phyloP scores from a whole-genome alignment of 2,329 filamentous ascomycete genomes.

The Colletotrichum sp. region DNA sequence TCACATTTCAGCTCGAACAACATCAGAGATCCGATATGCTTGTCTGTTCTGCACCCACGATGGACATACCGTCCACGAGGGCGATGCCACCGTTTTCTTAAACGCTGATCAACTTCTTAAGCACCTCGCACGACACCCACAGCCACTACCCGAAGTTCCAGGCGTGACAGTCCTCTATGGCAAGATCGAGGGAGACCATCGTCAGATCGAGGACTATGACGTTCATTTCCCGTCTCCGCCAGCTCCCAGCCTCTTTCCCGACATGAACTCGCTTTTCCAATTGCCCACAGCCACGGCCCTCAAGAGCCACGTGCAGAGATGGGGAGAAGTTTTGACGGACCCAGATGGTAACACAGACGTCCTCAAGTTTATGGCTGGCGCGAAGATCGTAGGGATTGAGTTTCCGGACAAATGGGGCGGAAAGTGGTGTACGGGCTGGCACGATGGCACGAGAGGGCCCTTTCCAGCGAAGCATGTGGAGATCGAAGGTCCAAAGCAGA shows the following conservation, averaged over 20 bases:
- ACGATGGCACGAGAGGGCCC: constrained; percentile 31
- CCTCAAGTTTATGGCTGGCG: constrained; percentile 41
- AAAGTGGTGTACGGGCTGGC: constrained; percentile 39
- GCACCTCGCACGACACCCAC: constrained; percentile 44
- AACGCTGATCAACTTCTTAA: constrained; percentile 39
- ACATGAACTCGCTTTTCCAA: constrained; percentile 25
- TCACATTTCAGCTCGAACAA: constrained; percentile 36
- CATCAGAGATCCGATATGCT: constrained; percentile 41
- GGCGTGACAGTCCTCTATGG: constrained; percentile 42
- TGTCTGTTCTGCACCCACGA: constrained; percentile 44
- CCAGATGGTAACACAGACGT: constrained; percentile 38
- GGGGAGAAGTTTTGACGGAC: constrained; percentile 34
- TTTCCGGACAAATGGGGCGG: constrained; percentile 38
- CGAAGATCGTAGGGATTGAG: constrained; percentile 34
- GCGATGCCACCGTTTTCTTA: constrained; percentile 46
- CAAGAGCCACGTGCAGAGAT: constrained; percentile 38
- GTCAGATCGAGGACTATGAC: constrained; percentile 35
- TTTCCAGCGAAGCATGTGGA: constrained; percentile 32
- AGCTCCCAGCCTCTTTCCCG: constrained; percentile 21
- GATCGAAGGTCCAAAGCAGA: constrained; percentile 28
- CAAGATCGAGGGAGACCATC: constrained; percentile 27
- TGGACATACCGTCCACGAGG: constrained; percentile 37
- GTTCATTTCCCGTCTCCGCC: constrained; percentile 39
- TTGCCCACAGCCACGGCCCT: constrained; percentile 38
- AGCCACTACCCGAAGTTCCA: constrained; percentile 40